These are phyloP conservation scores for Beta vulgaris DNA, from an alignment of 148 eudicot genomes.

Conservation along the genomic window DNA sequence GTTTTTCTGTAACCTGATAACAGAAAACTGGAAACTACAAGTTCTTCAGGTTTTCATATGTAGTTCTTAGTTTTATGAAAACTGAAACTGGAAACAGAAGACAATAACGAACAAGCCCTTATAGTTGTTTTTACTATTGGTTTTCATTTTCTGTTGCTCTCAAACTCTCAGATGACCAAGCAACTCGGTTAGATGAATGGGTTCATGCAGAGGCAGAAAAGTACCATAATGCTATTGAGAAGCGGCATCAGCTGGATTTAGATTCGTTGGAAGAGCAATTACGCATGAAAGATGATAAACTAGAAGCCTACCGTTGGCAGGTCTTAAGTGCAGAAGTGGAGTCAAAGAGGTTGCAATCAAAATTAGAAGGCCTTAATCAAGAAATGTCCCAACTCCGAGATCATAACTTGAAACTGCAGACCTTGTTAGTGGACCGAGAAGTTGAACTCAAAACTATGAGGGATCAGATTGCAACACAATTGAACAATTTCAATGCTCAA, in stretches of 20 bases:
- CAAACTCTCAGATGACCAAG: slow-evolving; percentile 43
- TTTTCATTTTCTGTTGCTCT: neutral
- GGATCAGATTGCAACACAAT: slow-evolving; percentile 41
- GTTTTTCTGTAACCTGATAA: too few relatives aligned
- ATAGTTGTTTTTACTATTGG: neutral
- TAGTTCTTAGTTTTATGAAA: too few relatives aligned
- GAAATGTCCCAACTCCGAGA: slow-evolving; percentile 54
- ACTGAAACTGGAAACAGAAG: too few relatives aligned
- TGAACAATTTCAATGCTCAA: slow-evolving; percentile 31
- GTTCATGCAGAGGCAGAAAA: slow-evolving; percentile 56
- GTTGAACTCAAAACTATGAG: slow-evolving; percentile 56
- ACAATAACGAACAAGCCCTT: neutral
- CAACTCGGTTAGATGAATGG: slow-evolving; percentile 55
- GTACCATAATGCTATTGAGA: slow-evolving; percentile 45
- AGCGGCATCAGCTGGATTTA: slow-evolving; percentile 64
- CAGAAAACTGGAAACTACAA: too few relatives aligned
- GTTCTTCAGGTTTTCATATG: too few relatives aligned
- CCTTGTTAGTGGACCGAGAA: slow-evolving; percentile 53
- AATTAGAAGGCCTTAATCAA: slow-evolving; percentile 58
- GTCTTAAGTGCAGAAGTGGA: slow-evolving; percentile 62
- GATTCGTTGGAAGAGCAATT: slow-evolving; percentile 73
- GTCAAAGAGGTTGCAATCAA: slow-evolving; percentile 54
- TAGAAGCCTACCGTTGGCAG: slow-evolving; percentile 74
- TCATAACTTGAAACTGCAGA: slow-evolving; percentile 52
- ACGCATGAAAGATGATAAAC: slow-evolving; percentile 66